phyloP scores from a whole-genome alignment of 208 protist genomes.

The Crithidia brevicula region DNA sequence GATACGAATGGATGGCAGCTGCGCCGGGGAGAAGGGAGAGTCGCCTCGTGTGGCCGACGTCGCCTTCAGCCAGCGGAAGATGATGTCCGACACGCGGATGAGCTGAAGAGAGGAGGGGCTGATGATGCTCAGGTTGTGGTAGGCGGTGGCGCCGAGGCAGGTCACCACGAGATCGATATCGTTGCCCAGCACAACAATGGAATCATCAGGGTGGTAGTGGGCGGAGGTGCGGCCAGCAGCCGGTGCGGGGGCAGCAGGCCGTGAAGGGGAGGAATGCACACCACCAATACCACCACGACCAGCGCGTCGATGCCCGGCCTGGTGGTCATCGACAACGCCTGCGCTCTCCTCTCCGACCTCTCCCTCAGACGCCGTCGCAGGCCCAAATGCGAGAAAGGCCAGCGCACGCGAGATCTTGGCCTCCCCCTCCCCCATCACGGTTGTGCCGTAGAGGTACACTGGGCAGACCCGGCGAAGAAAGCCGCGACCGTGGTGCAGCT shows the following conservation, averaged over 20 bases:
- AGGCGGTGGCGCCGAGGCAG: conserved; percentile 80
- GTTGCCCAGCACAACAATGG: conserved; percentile 76
- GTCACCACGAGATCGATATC: conserved; percentile 90
- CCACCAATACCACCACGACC: not conserved
- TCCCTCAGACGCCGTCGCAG: not conserved
- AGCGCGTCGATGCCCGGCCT: not conserved
- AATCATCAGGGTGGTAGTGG: conserved; percentile 69
- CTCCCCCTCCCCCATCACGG: conserved; percentile 83
- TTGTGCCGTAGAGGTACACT: conserved; percentile 81
- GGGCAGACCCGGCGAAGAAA: conserved; percentile 62
- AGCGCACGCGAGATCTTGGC: conserved; percentile 84
- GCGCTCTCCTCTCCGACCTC: not conserved
- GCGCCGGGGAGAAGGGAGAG: conserved; percentile 35
- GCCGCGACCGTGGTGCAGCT: conserved; percentile 56
- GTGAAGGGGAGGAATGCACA: too few relatives aligned
- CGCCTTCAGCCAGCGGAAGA: conserved; percentile 79
- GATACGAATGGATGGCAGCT: conserved; percentile 76
- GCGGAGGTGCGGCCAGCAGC: not conserved
- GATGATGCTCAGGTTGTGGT: conserved; percentile 83
- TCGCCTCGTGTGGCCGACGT: conserved; percentile 46
- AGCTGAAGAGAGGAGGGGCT: conserved; percentile 83
- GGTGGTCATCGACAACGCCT: not conserved
- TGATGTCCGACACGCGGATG: conserved; percentile 69
- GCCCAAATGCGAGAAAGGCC: conserved; percentile 57
- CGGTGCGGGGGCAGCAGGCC: too few relatives aligned